Conservation (phyloP, 306 rosid species). For the Fragaria nilgerrensis region DNA sequence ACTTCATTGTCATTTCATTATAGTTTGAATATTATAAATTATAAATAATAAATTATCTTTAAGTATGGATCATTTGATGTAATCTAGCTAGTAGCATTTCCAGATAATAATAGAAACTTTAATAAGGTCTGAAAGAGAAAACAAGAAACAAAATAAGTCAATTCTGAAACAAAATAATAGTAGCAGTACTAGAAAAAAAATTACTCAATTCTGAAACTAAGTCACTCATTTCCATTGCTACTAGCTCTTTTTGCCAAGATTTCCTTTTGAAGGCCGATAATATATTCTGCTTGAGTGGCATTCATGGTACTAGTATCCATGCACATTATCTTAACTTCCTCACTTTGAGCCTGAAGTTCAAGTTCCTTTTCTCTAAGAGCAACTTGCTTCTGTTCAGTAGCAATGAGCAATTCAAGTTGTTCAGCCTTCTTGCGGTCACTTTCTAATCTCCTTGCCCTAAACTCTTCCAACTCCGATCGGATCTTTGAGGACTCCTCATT, state of each 20-base stretch:
- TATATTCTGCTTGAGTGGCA: neutral
- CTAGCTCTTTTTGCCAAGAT: neutral
- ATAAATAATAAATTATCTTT: too few relatives aligned
- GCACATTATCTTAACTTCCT: neutral
- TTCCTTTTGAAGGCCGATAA: neutral
- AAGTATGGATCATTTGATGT: too few relatives aligned
- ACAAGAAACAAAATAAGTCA: too few relatives aligned
- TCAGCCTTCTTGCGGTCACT: neutral
- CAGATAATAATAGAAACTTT: too few relatives aligned
- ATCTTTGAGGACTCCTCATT: neutral
- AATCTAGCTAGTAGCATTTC: too few relatives aligned
- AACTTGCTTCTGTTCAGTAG: neutral
- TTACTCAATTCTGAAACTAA: too few relatives aligned
- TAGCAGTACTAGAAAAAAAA: too few relatives aligned
- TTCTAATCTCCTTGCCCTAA: neutral
- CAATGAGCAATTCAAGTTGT: neutral
- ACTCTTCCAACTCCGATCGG: neutral
- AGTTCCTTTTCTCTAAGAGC: neutral
- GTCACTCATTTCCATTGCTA: neutral
- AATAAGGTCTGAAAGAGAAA: too few relatives aligned
- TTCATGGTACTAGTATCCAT: neutral
- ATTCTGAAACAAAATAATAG: too few relatives aligned
- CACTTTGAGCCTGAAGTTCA: neutral
- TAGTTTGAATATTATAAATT: too few relatives aligned
- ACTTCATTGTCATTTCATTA: too few relatives aligned